Conservation (phyloP, 2,329 filamentous ascomycete genomes). For the Lomentospora prolificans region DNA sequence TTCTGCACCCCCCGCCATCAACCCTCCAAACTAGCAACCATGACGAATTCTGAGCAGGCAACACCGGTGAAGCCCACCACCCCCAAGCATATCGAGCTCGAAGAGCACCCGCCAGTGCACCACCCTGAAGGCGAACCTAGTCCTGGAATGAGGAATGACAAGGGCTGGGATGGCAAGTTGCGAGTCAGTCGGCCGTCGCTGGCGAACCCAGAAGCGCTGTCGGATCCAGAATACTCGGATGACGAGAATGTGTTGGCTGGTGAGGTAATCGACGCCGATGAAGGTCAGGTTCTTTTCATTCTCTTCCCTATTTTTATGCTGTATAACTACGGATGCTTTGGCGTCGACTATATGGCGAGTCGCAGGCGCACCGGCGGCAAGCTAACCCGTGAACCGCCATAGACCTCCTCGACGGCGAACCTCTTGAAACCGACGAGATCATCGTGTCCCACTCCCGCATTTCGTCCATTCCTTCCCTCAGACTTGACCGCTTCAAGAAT, state of each 20-base stretch:
- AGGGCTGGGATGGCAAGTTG: slow-evolving; percentile 78
- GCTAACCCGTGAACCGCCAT: background rate
- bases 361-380: too few species aligned
- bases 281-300: slow-evolving; percentile 41
- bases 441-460: slow-evolving; percentile 84
- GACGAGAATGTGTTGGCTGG: slow-evolving; percentile 58
- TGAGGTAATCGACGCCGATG: slow-evolving; percentile 71
- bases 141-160: slow-evolving; percentile 45
- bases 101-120: slow-evolving; percentile 23
- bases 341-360: too few species aligned
- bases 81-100: slow-evolving; percentile 35
- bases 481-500: slow-evolving; percentile 73
- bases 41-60: slow-evolving; percentile 4
- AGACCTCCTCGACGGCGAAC: slow-evolving; percentile 54
- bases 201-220: slow-evolving; percentile 70
- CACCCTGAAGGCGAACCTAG: slow-evolving; percentile 31
- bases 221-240: slow-evolving; percentile 77
- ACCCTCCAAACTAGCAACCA: background rate
- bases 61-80: background rate
- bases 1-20: background rate
- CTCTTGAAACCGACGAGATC: slow-evolving; percentile 62
- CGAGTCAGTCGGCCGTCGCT: slow-evolving; percentile 55
- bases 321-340: background rate
- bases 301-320: background rate
- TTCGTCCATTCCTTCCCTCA: slow-evolving; percentile 64